A percentile compares a stretch with the other conserved stretches of the same genome.
These are phyloP conservation scores for Fomitopsis betulina DNA, from an alignment of 1,284 basidiomycete genomes.

Conservation along the genomic window DNA sequence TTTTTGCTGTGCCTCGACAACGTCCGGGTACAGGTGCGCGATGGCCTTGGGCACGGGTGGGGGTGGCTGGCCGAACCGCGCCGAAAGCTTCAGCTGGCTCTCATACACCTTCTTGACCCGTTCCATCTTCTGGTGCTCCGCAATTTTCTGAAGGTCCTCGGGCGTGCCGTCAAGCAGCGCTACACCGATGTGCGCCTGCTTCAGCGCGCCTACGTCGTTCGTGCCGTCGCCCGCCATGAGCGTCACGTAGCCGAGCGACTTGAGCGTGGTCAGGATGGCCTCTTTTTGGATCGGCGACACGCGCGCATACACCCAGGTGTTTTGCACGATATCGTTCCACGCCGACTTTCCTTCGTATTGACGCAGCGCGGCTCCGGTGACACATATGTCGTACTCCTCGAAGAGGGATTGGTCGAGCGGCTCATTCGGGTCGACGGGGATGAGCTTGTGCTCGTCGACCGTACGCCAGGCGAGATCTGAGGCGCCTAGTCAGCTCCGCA, in stretches of 20 bases:
- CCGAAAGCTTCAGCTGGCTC: constrained; percentile 85
- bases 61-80: constrained; percentile 86
- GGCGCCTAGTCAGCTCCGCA: neutral
- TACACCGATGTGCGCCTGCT: constrained; percentile 94
- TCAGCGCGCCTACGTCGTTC: constrained; percentile 94
- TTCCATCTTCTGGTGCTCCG: constrained; percentile 85
- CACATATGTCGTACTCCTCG: constrained; percentile 87
- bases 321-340: constrained; percentile 80
- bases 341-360: constrained; percentile 65
- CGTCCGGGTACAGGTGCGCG: constrained; percentile 81
- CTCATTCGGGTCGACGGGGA: constrained; percentile 73
- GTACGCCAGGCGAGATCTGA: constrained; percentile 87
- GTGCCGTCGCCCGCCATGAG: constrained; percentile 98
- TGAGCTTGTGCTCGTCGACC: constrained; percentile 86
- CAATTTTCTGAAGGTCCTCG: constrained; percentile 90
- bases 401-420: constrained; percentile 78
- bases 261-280: constrained; percentile 84
- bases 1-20: constrained; percentile 84
- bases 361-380: constrained; percentile 89
- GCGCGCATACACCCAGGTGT: constrained; percentile 96
- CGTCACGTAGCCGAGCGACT: constrained; percentile 83
- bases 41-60: constrained; percentile 85
- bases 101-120: constrained; percentile 95
- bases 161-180: constrained; percentile 88
- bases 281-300: constrained; percentile 96